Conservation (phyloP, 176 grass and related monocot genomes). For the Zea luxurians region DNA sequence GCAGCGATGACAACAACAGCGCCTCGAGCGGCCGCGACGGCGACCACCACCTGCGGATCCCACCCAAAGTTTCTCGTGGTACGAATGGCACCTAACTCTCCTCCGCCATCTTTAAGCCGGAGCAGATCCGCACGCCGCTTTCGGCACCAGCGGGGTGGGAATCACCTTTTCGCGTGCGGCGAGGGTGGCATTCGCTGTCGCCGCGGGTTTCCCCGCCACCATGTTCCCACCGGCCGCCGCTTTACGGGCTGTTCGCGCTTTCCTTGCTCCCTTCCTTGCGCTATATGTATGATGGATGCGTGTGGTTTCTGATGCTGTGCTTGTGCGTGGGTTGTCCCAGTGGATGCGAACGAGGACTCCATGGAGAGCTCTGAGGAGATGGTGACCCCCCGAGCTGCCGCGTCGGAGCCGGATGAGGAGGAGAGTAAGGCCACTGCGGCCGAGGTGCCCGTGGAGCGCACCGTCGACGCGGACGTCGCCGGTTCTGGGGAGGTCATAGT, state of each 20-base stretch:
- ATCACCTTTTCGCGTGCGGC: conserved; percentile 52
- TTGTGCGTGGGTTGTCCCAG: conserved; percentile 37
- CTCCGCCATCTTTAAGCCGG: conserved; percentile 19
- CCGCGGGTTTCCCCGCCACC: conserved; percentile 18
- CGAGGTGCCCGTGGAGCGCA: conserved; percentile 31
- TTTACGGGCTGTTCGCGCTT: conserved; percentile 55
- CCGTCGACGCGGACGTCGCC: conserved; percentile 17
- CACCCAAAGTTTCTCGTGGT: conserved; percentile 35
- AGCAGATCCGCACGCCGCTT: conserved; percentile 42
- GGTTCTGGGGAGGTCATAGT: conserved; percentile 48
- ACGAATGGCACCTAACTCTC: conserved; percentile 31
- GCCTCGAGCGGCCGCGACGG: conserved; percentile 16
- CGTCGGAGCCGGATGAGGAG: conserved; percentile 42
- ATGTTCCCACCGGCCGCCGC: conserved; percentile 38
- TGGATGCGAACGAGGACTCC: conserved; percentile 54
- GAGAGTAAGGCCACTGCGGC: conserved; percentile 36
- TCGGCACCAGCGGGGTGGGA: conserved; percentile 35
- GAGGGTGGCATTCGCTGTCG: conserved; percentile 60
- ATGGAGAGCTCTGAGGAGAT: conserved; percentile 74
- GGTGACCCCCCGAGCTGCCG: conserved; percentile 51
- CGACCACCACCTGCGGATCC: conserved; percentile 40
- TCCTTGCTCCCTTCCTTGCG: conserved; percentile 30
- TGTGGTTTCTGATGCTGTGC: conserved; percentile 34
- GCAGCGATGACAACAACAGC: conserved; percentile 20
- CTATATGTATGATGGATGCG: conserved; percentile 50